These are phyloP conservation scores for Parietichytrium sp. DNA, from an alignment of 108 stramenopile genomes.

Conservation along the genomic window DNA sequence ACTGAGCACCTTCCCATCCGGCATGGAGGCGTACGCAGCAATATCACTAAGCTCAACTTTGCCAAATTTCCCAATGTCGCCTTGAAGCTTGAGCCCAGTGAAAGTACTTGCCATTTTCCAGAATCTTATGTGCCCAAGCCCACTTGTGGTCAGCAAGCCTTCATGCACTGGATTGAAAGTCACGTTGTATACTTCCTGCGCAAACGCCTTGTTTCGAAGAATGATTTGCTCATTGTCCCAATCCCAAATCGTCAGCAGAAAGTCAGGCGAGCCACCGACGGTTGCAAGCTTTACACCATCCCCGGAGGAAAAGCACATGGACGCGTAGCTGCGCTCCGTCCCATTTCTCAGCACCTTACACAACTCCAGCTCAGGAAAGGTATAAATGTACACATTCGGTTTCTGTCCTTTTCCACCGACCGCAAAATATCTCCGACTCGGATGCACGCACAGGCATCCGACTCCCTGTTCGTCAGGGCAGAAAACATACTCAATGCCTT, in stretches of 20 bases:
- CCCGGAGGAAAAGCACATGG: slow-evolving; percentile 50
- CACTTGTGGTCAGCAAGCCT: slow-evolving; percentile 61
- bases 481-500: slow-evolving; percentile 46
- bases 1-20: slow-evolving; percentile 64
- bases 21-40: slow-evolving; percentile 60
- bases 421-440: slow-evolving; percentile 44
- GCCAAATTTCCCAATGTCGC: slow-evolving; percentile 56
- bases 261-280: slow-evolving; percentile 63
- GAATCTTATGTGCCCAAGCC: slow-evolving; percentile 73
- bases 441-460: slow-evolving; percentile 40
- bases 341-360: slow-evolving; percentile 52
- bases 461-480: slow-evolving; percentile 43
- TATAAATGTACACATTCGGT: slow-evolving; percentile 51
- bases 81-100: slow-evolving; percentile 72
- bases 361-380: slow-evolving; percentile 38
- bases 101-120: slow-evolving; percentile 70
- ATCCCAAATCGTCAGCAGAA: slow-evolving; percentile 67
- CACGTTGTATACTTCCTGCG: slow-evolving; percentile 64
- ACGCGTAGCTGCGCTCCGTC: slow-evolving; percentile 57
- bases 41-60: slow-evolving; percentile 64
- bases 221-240: slow-evolving; percentile 58
- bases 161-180: slow-evolving; percentile 52
- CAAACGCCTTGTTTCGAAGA: slow-evolving; percentile 65
- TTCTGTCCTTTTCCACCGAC: slow-evolving; percentile 43
- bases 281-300: slow-evolving; percentile 61